Conservation (phyloP, 495 filamentous ascomycete genomes). For the Chaetomium fimeti region DNA sequence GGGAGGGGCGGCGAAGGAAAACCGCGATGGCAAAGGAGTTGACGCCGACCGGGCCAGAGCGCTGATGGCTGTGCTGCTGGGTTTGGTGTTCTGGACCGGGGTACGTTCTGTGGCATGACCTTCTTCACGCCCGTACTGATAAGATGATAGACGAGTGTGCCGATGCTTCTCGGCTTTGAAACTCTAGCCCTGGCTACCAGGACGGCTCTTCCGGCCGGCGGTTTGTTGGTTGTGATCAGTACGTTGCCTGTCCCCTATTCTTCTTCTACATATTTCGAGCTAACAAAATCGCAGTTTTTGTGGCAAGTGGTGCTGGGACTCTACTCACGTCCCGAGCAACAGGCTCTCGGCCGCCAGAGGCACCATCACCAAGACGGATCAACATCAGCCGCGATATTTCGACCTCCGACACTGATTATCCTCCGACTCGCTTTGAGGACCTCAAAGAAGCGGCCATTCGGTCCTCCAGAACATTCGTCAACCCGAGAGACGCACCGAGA, state of each 20-base stretch:
- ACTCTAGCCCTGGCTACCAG: constrained; percentile 42
- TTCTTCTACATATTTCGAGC: not conserved
- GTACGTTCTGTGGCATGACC: constrained; percentile 33
- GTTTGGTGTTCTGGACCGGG: constrained; percentile 50
- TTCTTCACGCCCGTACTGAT: constrained; percentile 24
- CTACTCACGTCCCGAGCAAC: constrained; percentile 23
- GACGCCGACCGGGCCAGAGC: constrained; percentile 35
- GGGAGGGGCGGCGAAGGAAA: constrained; percentile 28
- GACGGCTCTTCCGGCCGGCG: constrained; percentile 52
- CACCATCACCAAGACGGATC: constrained; percentile 33
- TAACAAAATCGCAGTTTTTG: constrained; percentile 29
- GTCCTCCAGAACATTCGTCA: constrained; percentile 40
- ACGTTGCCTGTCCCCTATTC: constrained; percentile 16
- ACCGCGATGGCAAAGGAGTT: constrained; percentile 20
- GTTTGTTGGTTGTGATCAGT: constrained; percentile 51
- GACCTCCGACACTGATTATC: constrained; percentile 46
- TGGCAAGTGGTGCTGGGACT: constrained; percentile 31
- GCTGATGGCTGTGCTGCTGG: constrained; percentile 43
- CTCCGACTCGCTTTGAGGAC: constrained; percentile 48
- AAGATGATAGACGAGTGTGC: constrained; percentile 45
- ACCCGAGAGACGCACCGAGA: constrained; percentile 33
- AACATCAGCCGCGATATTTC: constrained; percentile 43
- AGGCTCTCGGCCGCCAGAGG: constrained; percentile 32
- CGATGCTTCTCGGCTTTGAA: constrained; percentile 47
- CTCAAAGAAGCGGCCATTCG: constrained; percentile 43